phyloP scores from a whole-genome alignment of 148 eudicot genomes.

The Chenopodium album region DNA sequence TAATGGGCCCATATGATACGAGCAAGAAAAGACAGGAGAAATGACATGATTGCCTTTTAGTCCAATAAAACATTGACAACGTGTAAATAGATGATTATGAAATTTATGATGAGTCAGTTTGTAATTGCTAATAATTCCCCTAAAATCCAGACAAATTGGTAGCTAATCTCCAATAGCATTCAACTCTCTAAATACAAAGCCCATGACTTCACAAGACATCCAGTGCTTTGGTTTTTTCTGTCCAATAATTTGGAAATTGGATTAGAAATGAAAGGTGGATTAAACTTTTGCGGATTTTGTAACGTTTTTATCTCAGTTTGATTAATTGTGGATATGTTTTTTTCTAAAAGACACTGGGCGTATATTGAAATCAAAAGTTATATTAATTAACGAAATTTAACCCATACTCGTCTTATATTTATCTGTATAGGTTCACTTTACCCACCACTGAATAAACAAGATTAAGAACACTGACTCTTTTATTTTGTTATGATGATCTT shows the following conservation, averaged over 20 bases:
- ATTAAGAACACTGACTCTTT: too few relatives aligned
- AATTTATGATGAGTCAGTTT: neutral
- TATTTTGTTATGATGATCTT: too few relatives aligned
- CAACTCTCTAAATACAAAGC: neutral
- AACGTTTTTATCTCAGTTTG: too few relatives aligned
- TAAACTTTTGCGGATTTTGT: too few relatives aligned
- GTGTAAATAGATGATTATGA: neutral
- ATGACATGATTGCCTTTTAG: neutral
- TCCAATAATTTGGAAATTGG: neutral
- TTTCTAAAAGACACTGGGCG: too few relatives aligned
- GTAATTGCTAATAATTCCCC: neutral
- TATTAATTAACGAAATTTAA: too few relatives aligned
- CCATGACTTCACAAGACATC: neutral
- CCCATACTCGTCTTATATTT: too few relatives aligned
- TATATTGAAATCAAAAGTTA: too few relatives aligned
- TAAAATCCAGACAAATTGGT: neutral
- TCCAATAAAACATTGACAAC: constrained; percentile 16
- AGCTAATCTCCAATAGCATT: neutral
- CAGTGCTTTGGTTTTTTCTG: neutral
- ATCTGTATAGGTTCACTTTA: too few relatives aligned
- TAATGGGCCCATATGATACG: neutral
- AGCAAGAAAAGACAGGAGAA: neutral
- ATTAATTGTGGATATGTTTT: too few relatives aligned
- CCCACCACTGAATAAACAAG: too few relatives aligned
- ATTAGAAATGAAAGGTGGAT: neutral